Evolutionary conservation across 225 moss, liverwort and hornwort genomes (phyloP).

Genomic region (Sphagnum tenellum): DNA sequence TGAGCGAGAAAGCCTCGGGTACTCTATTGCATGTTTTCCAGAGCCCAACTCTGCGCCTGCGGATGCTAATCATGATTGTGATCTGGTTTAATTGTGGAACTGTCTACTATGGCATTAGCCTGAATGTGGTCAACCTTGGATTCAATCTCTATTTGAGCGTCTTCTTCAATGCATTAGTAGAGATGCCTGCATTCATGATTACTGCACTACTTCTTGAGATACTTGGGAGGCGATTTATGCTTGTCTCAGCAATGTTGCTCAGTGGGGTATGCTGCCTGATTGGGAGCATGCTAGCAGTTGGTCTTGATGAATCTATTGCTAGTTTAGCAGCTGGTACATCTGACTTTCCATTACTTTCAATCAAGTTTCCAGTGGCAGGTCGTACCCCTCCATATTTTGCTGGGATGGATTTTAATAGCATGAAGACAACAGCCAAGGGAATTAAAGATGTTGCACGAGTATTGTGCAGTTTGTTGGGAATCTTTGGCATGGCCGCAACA

Average conservation of each 20-base stretch:
- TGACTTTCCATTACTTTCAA: not conserved
- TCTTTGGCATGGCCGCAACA: slow-evolving; percentile 31
- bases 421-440: not conserved
- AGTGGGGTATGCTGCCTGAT: slow-evolving; percentile 59
- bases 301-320: not conserved
- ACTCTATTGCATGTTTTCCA: slow-evolving; percentile 45
- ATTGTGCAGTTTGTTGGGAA: slow-evolving; percentile 18
- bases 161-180: slow-evolving; percentile 63
- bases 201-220: slow-evolving; percentile 44
- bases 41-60: slow-evolving; percentile 27
- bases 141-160: slow-evolving; percentile 65
- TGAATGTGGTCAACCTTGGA: slow-evolving; percentile 69
- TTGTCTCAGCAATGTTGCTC: slow-evolving; percentile 40
- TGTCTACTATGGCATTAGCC: slow-evolving; percentile 68
- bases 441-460: slow-evolving; percentile 10
- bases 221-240: slow-evolving; percentile 49
- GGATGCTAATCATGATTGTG: slow-evolving; percentile 66
- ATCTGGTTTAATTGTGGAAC: slow-evolving; percentile 53
- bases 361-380: not conserved
- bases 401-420: not conserved
- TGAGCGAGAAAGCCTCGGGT: slow-evolving; percentile 16
- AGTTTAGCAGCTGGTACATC: not conserved
- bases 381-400: too few species aligned
- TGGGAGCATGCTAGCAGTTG: slow-evolving; percentile 45
- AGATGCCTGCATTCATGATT: slow-evolving; percentile 66